Percentiles rank a stretch among this genome's conserved stretches.
phyloP scores from a whole-genome alignment of 2,329 filamentous ascomycete genomes.

The Colletotrichum karsti region DNA sequence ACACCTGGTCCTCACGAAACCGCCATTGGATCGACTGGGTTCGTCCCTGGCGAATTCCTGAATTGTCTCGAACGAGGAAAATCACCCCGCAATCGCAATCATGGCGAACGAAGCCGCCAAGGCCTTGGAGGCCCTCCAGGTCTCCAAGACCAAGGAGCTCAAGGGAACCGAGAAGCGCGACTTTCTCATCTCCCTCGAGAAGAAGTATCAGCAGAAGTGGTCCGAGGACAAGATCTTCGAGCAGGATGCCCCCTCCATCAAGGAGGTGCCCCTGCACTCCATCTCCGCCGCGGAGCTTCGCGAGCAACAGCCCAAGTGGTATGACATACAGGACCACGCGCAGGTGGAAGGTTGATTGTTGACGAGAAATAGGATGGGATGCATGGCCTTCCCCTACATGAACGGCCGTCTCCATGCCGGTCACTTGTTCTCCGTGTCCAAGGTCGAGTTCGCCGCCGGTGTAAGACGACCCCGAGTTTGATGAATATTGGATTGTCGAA shows the following conservation, averaged over 20 bases:
- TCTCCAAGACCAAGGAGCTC: conserved; percentile 69
- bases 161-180: conserved; percentile 87
- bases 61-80: not conserved
- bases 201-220: conserved; percentile 92
- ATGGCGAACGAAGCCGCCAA: conserved; percentile 57
- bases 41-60: conserved; percentile 7
- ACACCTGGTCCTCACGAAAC: not conserved
- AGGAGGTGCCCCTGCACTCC: conserved; percentile 79
- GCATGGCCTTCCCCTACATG: conserved; percentile 70
- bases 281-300: conserved; percentile 79
- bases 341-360: conserved; percentile 48
- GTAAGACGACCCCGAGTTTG: conserved; percentile 49
- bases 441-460: conserved; percentile 91
- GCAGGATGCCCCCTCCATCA: conserved; percentile 80
- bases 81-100: conserved; percentile 37
- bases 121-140: conserved; percentile 59
- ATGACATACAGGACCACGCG: conserved; percentile 70
- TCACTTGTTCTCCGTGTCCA: conserved; percentile 90
- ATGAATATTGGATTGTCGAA: too few species aligned
- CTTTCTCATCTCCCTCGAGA: conserved; percentile 82
- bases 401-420: conserved; percentile 91
- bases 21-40: conserved; percentile 9
- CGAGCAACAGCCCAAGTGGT: conserved; percentile 88
- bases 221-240: conserved; percentile 82
- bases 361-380: conserved; percentile 29